Conservation (phyloP, 2,329 filamentous ascomycete genomes). For the Pseudogymnoascus sp. region DNA sequence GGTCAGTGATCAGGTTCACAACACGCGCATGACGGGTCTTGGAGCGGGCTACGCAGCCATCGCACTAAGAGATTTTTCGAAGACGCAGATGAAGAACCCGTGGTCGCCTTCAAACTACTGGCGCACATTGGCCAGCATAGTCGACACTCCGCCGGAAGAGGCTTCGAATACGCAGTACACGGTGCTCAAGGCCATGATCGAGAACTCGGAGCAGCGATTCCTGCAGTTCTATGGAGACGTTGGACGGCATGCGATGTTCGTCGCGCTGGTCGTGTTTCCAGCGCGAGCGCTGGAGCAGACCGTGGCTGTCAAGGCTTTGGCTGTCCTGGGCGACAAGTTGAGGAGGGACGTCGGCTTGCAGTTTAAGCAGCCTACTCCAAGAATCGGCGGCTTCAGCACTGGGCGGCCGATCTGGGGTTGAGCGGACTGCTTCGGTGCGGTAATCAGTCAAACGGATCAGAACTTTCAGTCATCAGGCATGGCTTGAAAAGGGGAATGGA, state of each 20-base stretch:
- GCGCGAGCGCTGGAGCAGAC: constrained; percentile 40
- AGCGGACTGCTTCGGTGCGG: background rate
- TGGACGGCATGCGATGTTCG: constrained; percentile 61
- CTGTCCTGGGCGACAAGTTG: constrained; percentile 48
- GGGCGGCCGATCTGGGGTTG: background rate
- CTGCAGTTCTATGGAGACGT: constrained; percentile 73
- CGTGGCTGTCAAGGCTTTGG: constrained; percentile 43
- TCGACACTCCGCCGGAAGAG: constrained; percentile 63
- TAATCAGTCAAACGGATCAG: too few relatives aligned
- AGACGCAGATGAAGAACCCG: constrained; percentile 58
- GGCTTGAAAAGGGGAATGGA: background rate
- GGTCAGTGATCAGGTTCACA: constrained; percentile 64
- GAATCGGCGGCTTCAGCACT: background rate
- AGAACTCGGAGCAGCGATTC: constrained; percentile 67
- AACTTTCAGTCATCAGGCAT: background rate
- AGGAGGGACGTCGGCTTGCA: constrained; percentile 43
- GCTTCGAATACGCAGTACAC: constrained; percentile 67
- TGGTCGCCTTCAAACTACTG: constrained; percentile 79
- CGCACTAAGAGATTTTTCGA: constrained; percentile 73
- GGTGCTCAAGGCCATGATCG: constrained; percentile 64
- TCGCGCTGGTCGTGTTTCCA: constrained; percentile 70
- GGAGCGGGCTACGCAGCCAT: constrained; percentile 79
- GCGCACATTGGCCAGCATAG: constrained; percentile 65
- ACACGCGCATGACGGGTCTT: constrained; percentile 75
- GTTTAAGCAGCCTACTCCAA: background rate